These are phyloP conservation scores for Lactarius psammicola DNA, from an alignment of 768 basidiomycete genomes.

Conservation along the genomic window DNA sequence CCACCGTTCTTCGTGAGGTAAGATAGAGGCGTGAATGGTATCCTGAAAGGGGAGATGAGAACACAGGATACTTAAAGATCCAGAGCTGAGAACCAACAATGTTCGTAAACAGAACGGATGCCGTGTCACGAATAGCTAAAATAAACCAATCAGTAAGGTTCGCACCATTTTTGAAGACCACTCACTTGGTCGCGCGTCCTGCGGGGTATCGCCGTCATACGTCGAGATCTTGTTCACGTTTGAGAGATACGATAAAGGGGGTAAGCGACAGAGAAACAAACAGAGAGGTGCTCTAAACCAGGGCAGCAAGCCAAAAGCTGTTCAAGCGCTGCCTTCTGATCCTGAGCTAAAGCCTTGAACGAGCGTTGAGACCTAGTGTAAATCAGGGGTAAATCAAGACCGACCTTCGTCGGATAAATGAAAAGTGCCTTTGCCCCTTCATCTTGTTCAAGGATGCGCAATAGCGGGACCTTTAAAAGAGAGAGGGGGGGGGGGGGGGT, in stretches of 20 bases:
- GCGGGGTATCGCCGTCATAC: constrained; percentile 87
- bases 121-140: constrained; percentile 64
- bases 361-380: neutral
- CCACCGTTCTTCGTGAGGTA: constrained; percentile 85
- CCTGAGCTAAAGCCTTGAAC: constrained; percentile 79
- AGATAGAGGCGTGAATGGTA: constrained; percentile 79
- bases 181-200: constrained; percentile 60
- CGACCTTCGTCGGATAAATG: constrained; percentile 85
- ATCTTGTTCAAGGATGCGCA: constrained; percentile 64
- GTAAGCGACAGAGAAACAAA: constrained; percentile 29
- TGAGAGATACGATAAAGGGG: neutral
- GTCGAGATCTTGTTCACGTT: constrained; percentile 53
- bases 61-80: constrained; percentile 25
- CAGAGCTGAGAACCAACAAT: constrained; percentile 48
- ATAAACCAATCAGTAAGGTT: constrained; percentile 1
- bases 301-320: constrained; percentile 60
- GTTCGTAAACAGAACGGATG: constrained; percentile 86
- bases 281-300: constrained; percentile 60
- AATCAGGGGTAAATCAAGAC: neutral
- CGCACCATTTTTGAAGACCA: neutral
- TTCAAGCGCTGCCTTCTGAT: constrained; percentile 71
- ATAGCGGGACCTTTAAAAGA: constrained; percentile 63
- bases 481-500: neutral
- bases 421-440: constrained; percentile 67
- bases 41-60: constrained; percentile 48